Evolutionary conservation across 1,284 basidiomycete genomes (phyloP), one percentile per base, ranked within the genome.

Genomic region (Ustilago tritici): DNA sequence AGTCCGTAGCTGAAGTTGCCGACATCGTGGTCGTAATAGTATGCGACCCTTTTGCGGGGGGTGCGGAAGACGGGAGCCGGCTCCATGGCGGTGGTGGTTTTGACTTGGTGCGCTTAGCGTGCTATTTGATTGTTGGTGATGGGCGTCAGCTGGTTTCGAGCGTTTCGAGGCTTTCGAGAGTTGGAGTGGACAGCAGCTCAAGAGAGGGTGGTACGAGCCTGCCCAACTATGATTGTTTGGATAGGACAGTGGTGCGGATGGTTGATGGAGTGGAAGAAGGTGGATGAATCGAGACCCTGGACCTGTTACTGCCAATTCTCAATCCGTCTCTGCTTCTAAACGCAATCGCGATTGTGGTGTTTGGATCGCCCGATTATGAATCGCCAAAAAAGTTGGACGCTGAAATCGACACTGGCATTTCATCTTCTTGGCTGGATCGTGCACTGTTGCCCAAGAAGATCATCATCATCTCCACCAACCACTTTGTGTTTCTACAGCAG

Each of bases 1-100:
- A 93, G 89, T 54, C 94, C 94, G 85, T 95, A 97, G 14, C 92
- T 93, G 82, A 91, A 94, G 36, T 92, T 89, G 17, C 93, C 93
- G 32, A 93, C 90, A 79, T 95, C 93, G 62, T 89, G 73, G 60
- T 83, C 82, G 63, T 82, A 83, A 60, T 76, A 81, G 66, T 83
- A 82, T 15, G 80, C 80, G 3, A 82, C 79, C 61, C 67, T 68
- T 55, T 65, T 65, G 40, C 73, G 70, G 54, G 81, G 77, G 15
- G 76, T 70, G 46, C 78, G 70, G 19, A 78, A 72, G 59, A 74
- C 67, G 9, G 79, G 81, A 34, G 77, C 69, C 55, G 78, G 75
- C 70, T 82, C 81, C 72, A 82, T 81, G 46, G 53, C 59, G 38
- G 57, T 52, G 46, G 36, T 15, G 38, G 9, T 31, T 10, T 23